phyloP scores from a whole-genome alignment of 164 flowering plant genomes.

The Paratinospora sagittata region DNA sequence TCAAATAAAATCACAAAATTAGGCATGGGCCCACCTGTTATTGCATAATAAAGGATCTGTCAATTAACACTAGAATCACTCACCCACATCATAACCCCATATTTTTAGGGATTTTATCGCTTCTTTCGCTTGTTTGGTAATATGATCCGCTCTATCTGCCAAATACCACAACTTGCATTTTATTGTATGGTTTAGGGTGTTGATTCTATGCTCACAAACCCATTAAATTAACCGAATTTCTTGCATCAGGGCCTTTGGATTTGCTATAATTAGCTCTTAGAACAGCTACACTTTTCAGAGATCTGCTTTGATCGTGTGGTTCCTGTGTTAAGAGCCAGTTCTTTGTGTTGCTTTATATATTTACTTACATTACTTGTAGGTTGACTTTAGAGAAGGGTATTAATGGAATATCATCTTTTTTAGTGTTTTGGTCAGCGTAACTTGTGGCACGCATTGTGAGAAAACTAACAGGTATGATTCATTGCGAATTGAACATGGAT shows the following conservation, averaged over 20 bases:
- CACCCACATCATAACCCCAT: neutral
- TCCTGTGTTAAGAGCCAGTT: neutral
- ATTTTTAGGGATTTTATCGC: neutral
- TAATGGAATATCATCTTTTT: neutral
- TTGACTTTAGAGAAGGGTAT: neutral
- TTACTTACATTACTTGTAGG: neutral
- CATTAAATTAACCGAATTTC: neutral
- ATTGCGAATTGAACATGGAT: neutral
- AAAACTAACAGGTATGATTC: neutral
- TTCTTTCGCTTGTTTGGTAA: neutral
- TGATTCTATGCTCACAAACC: neutral
- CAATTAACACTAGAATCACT: neutral
- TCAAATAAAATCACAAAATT: too few relatives aligned
- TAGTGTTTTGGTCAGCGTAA: slow-evolving; percentile 1
- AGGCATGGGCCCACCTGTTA: too few relatives aligned
- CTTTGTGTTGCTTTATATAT: neutral
- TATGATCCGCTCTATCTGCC: neutral
- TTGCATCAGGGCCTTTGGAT: neutral
- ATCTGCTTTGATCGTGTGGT: neutral
- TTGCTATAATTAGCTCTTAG: neutral
- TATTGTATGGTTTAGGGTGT: neutral
- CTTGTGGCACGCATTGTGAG: slow-evolving; percentile 7
- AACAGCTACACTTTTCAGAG: neutral
- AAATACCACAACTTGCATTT: slow-evolving; percentile 4
- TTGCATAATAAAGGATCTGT: too few relatives aligned